Base-by-base conservation (phyloP, 352 stramenopile genomes). In the Peronosclerospora sorghi region DNA sequence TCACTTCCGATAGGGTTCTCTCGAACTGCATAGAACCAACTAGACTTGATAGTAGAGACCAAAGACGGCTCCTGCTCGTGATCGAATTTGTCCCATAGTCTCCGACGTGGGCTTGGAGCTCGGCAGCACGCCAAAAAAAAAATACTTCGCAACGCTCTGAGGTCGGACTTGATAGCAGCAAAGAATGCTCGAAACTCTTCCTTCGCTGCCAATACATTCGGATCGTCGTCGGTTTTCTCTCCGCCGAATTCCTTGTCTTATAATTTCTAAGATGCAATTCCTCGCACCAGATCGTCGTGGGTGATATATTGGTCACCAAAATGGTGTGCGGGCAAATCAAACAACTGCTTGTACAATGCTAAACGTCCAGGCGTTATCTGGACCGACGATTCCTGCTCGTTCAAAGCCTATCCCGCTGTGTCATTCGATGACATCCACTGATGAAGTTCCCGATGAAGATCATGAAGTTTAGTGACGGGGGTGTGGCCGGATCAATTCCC, bases 21-120 rank as follows among this genome's bases (percentile, higher is more conserved):
- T 2, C 73, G 71, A 38, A 86, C 71, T 32, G 76, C 73, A 1
- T 71, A 82, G 37, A 86, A 74, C 76, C 76, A 88, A 1, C 73
- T 71, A 5, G 71, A 80, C 41, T 77, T 79, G 29, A 85, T 50
- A 34, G 81, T 81, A 0, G 75, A 61, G 21, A 83, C 72, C 13
- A 85, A 87, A 4, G 72, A 83, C 2, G 85, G 63, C 19, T 47
- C 40, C 29, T 59, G 51, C 43, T 79, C 65, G 27, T 53, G 40
- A 36, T 34, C 46, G 2, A 56, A 50, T n/a, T 59, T 19, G 29
- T 71, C 57, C 10, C 13, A 26, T 32, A 41, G 19, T 67, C 48
- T 4, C 45, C 24, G 5, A 51, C 67, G 12, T 73, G 59, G 2
- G 62, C 75, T 35, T 79, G 73, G 0, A 89, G 56, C 49, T 89